phyloP scores from a whole-genome alignment of 2,329 filamentous ascomycete genomes.

The Pseudopithomyces maydicus region DNA sequence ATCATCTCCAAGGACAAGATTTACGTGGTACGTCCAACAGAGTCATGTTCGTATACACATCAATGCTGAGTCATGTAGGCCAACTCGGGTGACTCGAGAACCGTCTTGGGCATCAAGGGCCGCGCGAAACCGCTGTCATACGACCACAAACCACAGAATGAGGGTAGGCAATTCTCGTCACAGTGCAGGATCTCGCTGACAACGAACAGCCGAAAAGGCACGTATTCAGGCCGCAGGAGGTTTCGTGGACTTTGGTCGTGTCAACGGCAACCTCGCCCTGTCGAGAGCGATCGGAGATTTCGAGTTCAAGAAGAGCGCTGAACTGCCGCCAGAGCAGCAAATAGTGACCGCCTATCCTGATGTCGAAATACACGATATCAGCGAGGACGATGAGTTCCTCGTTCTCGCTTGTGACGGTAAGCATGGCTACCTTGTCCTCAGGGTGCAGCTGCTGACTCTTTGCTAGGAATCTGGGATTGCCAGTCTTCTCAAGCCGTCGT shows the following conservation, averaged over 20 bases:
- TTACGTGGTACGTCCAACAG: constrained; percentile 77
- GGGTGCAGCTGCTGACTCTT: constrained; percentile 13
- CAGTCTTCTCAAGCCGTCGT: constrained; percentile 97
- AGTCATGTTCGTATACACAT: background rate
- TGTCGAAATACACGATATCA: constrained; percentile 87
- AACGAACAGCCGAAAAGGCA: constrained; percentile 81
- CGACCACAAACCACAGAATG: constrained; percentile 98
- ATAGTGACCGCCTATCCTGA: constrained; percentile 98
- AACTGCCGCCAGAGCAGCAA: constrained; percentile 95
- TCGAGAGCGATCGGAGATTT: constrained; percentile 98
- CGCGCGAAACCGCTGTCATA: constrained; percentile 97
- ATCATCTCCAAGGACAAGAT: constrained; percentile 91
- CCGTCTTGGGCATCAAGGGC: constrained; percentile 94
- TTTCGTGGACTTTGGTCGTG: constrained; percentile 97
- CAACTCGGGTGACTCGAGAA: constrained; percentile 95
- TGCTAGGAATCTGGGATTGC: constrained; percentile 96
- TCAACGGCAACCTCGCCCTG: constrained; percentile 95
- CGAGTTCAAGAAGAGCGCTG: constrained; percentile 99
- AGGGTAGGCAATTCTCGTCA: constrained; percentile 63
- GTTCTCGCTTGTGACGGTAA: constrained; percentile 52
- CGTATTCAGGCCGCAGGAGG: constrained; percentile 94
- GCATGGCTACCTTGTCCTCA: constrained; percentile 6
- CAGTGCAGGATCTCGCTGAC: constrained; percentile 19
- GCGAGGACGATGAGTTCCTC: constrained; percentile 88
- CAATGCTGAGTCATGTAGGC: constrained; percentile 62